A percentile compares a stretch with the other conserved stretches of the same genome.
phyloP scores from a whole-genome alignment of 2,329 filamentous ascomycete species.

The Purpureocillium lavendulum region DNA sequence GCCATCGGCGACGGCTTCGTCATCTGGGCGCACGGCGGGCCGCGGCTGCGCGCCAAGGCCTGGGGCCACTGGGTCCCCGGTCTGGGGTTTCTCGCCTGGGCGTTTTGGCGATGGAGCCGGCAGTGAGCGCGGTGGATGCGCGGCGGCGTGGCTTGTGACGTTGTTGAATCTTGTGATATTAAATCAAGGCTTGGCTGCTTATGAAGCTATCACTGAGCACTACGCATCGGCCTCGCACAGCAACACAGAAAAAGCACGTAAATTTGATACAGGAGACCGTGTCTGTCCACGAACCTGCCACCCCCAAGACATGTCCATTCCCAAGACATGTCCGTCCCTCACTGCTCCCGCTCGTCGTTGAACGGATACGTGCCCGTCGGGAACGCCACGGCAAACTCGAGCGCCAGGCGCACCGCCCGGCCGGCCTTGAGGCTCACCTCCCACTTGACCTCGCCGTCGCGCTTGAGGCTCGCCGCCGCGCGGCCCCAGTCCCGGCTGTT shows the following conservation, averaged over 20 bases:
- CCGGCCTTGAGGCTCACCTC: constrained; percentile 45
- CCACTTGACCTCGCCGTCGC: constrained; percentile 48
- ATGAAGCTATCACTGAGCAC: too few relatives aligned
- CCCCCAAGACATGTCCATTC: too few relatives aligned
- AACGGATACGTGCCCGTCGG: constrained; percentile 33
- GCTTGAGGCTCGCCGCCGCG: constrained; percentile 39
- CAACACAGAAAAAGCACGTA: too few relatives aligned
- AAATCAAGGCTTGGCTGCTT: too few relatives aligned
- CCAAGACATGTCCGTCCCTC: too few relatives aligned
- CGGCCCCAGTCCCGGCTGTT: constrained; percentile 35
- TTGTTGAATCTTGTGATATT: too few relatives aligned
- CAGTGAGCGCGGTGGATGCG: too few relatives aligned
- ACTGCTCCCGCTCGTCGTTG: neutral
- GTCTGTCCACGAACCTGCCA: too few relatives aligned
- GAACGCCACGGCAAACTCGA: constrained; percentile 51
- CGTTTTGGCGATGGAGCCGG: constrained; percentile 14
- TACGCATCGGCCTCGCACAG: too few relatives aligned
- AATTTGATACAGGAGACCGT: too few relatives aligned
- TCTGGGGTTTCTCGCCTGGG: constrained; percentile 16
- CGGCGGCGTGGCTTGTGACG: too few relatives aligned
- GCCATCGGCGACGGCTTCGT: constrained; percentile 22
- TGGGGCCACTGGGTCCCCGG: constrained; percentile 18
- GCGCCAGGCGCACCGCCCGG: constrained; percentile 39
- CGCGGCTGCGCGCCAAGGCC: constrained; percentile 12
- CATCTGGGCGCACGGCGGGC: constrained; percentile 21